Conservation (phyloP, 2,329 filamentous ascomycete genomes). For the Fusarium hainanense region DNA sequence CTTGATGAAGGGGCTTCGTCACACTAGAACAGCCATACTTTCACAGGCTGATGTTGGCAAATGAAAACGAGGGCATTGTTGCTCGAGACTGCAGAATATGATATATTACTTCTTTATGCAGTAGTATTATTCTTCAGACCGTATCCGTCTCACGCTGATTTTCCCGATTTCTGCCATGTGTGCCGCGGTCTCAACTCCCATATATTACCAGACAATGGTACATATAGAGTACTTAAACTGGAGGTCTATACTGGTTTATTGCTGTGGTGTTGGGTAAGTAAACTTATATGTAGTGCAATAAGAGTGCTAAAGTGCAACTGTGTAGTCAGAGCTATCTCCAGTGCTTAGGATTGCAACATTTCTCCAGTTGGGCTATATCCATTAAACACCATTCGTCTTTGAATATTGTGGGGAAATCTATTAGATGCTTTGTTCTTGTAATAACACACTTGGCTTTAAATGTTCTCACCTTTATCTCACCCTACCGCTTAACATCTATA, state of each 20-base stretch:
- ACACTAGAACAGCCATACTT: background rate
- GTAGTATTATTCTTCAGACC: background rate
- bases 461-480: background rate
- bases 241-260: background rate
- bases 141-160: background rate
- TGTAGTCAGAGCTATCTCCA: background rate
- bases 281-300: background rate
- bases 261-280: background rate
- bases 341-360: background rate
- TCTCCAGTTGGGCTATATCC: background rate
- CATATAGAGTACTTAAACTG: background rate
- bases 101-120: background rate
- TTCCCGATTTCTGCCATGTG: background rate
- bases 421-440: background rate
- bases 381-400: background rate
- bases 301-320: background rate
- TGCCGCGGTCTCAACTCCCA: background rate
- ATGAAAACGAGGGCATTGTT: background rate
- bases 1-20: background rate
- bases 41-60: background rate
- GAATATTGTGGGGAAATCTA: background rate
- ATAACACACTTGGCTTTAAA: background rate
- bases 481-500: background rate
- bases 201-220: background rate
- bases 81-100: background rate